Evolutionary conservation across 1,284 basidiomycete genomes (phyloP).

Genomic region (Lentinula novae-zelandiae): DNA sequence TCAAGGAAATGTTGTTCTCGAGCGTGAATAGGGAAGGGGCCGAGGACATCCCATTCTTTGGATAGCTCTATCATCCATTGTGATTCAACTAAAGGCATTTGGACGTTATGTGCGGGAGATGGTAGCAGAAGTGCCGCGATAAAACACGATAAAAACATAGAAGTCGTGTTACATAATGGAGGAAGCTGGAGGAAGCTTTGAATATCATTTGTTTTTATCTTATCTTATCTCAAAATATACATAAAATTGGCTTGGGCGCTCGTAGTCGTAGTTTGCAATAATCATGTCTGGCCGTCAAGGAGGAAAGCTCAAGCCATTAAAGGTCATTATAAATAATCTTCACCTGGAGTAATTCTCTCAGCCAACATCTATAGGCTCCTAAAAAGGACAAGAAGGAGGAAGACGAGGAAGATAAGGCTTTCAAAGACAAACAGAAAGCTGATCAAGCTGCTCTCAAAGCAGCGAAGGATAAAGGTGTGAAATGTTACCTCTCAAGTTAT

Average conservation of each 20-base stretch:
- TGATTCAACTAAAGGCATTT: not conserved
- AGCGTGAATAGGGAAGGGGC: constrained; percentile 78
- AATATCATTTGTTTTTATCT: not conserved
- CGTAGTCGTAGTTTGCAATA: not conserved
- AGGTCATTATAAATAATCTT: constrained; percentile 34
- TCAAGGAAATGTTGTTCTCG: constrained; percentile 77
- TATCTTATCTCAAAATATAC: not conserved
- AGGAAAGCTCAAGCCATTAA: constrained; percentile 77
- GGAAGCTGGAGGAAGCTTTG: not conserved
- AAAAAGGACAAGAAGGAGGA: constrained; percentile 77
- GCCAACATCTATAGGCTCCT: constrained; percentile 45
- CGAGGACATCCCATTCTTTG: constrained; percentile 39
- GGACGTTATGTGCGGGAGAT: not conserved
- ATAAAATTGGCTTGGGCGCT: not conserved
- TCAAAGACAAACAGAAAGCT: constrained; percentile 71
- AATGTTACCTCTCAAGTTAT: constrained; percentile 16
- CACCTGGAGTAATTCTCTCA: not conserved
- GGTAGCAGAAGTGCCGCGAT: not conserved
- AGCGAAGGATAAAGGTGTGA: constrained; percentile 61
- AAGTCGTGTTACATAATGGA: not conserved
- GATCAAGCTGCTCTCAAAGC: constrained; percentile 68
- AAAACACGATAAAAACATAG: not conserved
- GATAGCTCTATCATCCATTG: constrained; percentile 15
- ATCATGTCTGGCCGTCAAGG: constrained; percentile 72
- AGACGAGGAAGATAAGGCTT: constrained; percentile 65